phyloP scores from a whole-genome alignment of 495 filamentous ascomycete species.

The Tuber microsphaerosporum region DNA sequence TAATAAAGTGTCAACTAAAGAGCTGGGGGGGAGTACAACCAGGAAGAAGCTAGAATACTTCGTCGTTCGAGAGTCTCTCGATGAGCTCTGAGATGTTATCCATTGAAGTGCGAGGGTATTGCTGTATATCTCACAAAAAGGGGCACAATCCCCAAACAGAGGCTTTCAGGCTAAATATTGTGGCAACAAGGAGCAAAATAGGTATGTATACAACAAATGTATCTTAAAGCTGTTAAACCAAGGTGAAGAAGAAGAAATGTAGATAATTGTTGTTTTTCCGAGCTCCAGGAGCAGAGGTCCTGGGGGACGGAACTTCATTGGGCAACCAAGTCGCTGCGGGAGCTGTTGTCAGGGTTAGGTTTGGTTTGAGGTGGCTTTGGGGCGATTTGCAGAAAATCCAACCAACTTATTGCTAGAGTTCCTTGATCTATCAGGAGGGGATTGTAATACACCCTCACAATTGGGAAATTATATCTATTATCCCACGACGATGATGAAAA shows the following conservation, averaged over 20 bases:
- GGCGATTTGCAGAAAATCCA: neutral
- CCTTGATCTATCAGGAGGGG: neutral
- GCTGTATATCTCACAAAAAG: neutral
- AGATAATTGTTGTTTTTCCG: neutral
- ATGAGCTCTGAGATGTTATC: slow-evolving; percentile 60
- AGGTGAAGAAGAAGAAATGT: neutral
- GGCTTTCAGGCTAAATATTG: neutral
- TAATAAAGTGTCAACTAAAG: slow-evolving; percentile 37
- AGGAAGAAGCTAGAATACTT: slow-evolving; percentile 41
- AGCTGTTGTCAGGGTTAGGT: neutral
- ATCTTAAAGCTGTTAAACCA: neutral
- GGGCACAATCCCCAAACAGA: neutral
- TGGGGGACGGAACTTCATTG: neutral
- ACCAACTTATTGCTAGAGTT: neutral
- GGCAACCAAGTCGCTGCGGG: neutral
- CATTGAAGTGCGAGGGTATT: slow-evolving; percentile 20
- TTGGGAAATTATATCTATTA: neutral
- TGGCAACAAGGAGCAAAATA: neutral
- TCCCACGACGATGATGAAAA: neutral
- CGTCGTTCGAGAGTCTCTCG: slow-evolving; percentile 60
- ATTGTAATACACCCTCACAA: neutral
- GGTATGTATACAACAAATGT: neutral
- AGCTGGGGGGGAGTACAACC: slow-evolving; percentile 10
- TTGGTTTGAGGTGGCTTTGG: neutral
- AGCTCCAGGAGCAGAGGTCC: neutral